Evolutionary conservation across 2,329 filamentous ascomycete genomes (phyloP), one percentile per base, ranked within the genome.

Genomic region (Raffaelea ambrosiae): DNA sequence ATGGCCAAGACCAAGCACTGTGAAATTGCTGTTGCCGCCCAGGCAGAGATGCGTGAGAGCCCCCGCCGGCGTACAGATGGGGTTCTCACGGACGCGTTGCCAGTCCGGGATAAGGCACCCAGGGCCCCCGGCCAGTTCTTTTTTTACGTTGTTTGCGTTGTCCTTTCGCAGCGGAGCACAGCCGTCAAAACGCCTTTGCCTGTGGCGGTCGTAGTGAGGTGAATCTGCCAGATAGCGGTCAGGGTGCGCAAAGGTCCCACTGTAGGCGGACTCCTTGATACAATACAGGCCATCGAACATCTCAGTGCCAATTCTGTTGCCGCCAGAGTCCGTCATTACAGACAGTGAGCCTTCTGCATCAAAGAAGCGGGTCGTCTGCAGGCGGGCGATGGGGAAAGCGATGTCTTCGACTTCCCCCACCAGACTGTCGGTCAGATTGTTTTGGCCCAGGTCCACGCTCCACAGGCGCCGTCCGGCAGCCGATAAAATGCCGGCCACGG

Each of bases 31-130:
- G 48, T 77, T 81, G 31, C 64, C 62, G 23, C 73, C 75, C 11
- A 83, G 51, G 43, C 71, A 68, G 16, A 83, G 59, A 53, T 82
- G 78, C 0, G 78, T 79, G 41, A 81, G 56, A 3, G 68, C 69
- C 2, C 56, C 49, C 3, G 57, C 54, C 14, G 49, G 44, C 11
- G 49, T 42, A 20, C 59, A 10, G 19, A 11, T 5, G 13, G 22
- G 21, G 3, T 11, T 9, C 23, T 19, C 23, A 3, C 11, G 22
- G 20, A 57, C 41, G 16, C 52, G 40, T 35, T 57, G 42, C 50
- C 53, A 40, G 47, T 58, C 18, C 14, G 49, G 29, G 36, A 52
- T 13, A 33, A 48, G 9, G 22, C 19, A 4, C 21, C 54, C 39
- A 53, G 53, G 46, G 9, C 50, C 53, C 4, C 56, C 58, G 4